Percentiles rank a stretch among this genome's conserved stretches.
These are phyloP conservation scores for Astrocystis sublimbata DNA, from an alignment of 495 filamentous ascomycete genomes.

Conservation along the genomic window DNA sequence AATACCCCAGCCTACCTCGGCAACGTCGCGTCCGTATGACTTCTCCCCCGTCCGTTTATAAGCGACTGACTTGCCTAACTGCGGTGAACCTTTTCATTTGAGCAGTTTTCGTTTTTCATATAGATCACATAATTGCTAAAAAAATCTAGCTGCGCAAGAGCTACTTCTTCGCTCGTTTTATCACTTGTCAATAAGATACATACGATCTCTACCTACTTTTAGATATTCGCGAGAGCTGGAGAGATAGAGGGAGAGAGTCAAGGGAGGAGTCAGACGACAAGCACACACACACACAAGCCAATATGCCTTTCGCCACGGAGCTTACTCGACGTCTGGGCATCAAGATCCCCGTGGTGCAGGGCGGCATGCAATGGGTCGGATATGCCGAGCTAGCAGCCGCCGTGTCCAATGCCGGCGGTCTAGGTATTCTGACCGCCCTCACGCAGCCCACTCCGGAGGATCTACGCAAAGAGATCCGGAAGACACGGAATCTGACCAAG, in stretches of 20 bases:
- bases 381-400: slow-evolving; percentile 91
- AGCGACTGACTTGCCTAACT: neutral
- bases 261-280: too few relatives aligned
- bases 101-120: neutral
- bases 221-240: neutral
- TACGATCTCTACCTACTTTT: neutral
- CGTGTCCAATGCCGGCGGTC: slow-evolving; percentile 90
- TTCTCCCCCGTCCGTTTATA: neutral
- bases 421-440: slow-evolving; percentile 91
- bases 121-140: neutral
- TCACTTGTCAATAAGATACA: neutral
- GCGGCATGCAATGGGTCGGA: slow-evolving; percentile 80
- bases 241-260: neutral
- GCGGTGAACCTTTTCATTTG: neutral
- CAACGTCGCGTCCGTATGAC: neutral
- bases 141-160: neutral
- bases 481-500: slow-evolving; percentile 79
- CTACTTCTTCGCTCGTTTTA: neutral
- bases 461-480: slow-evolving; percentile 89
- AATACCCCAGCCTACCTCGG: slow-evolving; percentile 16
- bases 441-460: slow-evolving; percentile 93
- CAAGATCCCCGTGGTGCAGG: slow-evolving; percentile 92
- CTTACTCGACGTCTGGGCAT: slow-evolving; percentile 90
- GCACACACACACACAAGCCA: slow-evolving; percentile 19
- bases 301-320: slow-evolving; percentile 91